Evolutionary conservation across 495 filamentous ascomycete species (phyloP).

Genomic region (Hypoxylon subgilvum): DNA sequence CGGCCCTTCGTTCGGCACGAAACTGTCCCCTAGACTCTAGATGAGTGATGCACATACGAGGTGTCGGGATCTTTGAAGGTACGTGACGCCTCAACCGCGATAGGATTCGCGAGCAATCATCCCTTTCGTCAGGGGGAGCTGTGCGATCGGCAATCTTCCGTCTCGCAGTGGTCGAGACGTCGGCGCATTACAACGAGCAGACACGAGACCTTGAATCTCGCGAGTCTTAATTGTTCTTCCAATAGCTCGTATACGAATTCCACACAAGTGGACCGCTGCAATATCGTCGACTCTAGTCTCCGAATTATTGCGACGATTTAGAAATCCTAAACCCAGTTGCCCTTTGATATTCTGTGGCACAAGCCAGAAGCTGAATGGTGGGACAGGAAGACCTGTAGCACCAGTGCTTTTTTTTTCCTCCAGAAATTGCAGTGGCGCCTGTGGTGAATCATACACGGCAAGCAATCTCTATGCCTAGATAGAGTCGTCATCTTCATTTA

Average conservation of each 20-base stretch:
- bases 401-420: slow-evolving; percentile 10
- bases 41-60: slow-evolving; percentile 20
- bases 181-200: background rate
- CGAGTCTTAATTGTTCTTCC: background rate
- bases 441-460: slow-evolving; percentile 19
- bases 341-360: slow-evolving; percentile 26
- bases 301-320: slow-evolving; percentile 12
- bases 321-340: slow-evolving; percentile 7
- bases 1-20: slow-evolving; percentile 12
- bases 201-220: background rate
- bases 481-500: slow-evolving; percentile 6
- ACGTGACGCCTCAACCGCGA: slow-evolving; percentile 21
- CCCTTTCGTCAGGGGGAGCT: slow-evolving; percentile 1
- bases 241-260: slow-evolving; percentile 3
- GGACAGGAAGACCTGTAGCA: slow-evolving; percentile 19
- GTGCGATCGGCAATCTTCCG: slow-evolving; percentile 9
- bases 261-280: slow-evolving; percentile 8
- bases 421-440: slow-evolving; percentile 26
- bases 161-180: background rate
- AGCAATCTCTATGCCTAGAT: slow-evolving; percentile 12
- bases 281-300: slow-evolving; percentile 12
- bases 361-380: slow-evolving; percentile 20
- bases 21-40: background rate
- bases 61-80: slow-evolving; percentile 34
- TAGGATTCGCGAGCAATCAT: slow-evolving; percentile 6